Evolutionary conservation across 2,329 filamentous ascomycete species (phyloP), one percentile per base, ranked within the genome.

Genomic region (Talaromyces sp.): DNA sequence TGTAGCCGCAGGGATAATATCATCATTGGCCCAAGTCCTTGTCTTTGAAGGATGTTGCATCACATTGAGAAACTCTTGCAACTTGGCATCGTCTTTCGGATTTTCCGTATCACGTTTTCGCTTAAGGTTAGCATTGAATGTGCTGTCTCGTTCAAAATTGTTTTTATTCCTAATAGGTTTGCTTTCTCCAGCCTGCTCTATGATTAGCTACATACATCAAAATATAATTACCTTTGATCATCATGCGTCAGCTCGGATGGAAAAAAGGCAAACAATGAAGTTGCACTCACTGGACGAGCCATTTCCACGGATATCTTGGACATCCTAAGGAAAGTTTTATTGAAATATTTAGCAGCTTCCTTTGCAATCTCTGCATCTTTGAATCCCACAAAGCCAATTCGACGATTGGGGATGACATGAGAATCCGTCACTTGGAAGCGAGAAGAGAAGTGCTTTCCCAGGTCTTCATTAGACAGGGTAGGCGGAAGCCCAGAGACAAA

Each of bases 371-470:
- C 88, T 15, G 90, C 82, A 61, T 87, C 91, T 80, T 91, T 93
- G 84, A 94, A 98, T 68, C 95, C 95, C 67, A 99, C 88, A 84
- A 97, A 99, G 72, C 93, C 95, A 78, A 99, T 97, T 71, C 93
- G 88, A 73, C 95, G 88, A 74, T 93, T 89, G 5, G 92, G 87
- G 75, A 98, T 91, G 75, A 97, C 86, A 84, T 96, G 96, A 72
- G 93, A 87, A 80, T 99, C 95, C 62, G 94, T 98, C 75, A 97
- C 87, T 69, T 90, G 83, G 68, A 87, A 87, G 68, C 89, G 89
- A 72, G 87, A 85, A 67, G 90, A 87, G 79, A 99, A 99, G 80
- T 98, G 93, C 75, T 91, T 93, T 75, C 88, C 89, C 75, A 98
- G 91, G 70, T 96, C 91, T 62, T 89, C 88, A 79, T 96, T 92